Percentiles rank a stretch among this genome's conserved stretches.
Evolutionary conservation across 805 yeast species (phyloP).

Genomic region (Candida nanaspora): DNA sequence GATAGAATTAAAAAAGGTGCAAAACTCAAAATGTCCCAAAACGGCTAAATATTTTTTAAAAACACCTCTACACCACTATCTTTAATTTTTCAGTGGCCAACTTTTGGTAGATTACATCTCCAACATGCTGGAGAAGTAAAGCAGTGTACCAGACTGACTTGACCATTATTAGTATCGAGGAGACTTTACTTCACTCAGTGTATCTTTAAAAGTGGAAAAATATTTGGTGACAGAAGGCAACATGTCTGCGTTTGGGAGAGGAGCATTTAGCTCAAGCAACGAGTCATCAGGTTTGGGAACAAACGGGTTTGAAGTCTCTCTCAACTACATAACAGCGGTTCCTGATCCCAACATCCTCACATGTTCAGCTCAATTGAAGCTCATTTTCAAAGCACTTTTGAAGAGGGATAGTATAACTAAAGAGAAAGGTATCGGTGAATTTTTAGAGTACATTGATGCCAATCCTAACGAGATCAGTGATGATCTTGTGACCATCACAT

Average conservation of each 20-base stretch:
- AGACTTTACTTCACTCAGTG: no score
- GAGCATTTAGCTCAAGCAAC: constrained; percentile 6
- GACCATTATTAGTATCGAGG: no score
- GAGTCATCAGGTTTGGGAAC: constrained; percentile 22
- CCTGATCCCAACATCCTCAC: constrained; percentile 57
- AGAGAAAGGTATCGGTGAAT: constrained; percentile 66
- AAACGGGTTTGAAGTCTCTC: constrained; percentile 46
- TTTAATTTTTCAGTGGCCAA: no score
- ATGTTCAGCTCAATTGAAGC: constrained; percentile 39
- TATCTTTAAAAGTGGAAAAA: no score
- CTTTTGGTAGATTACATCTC: no score
- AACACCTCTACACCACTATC: no score
- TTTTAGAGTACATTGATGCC: constrained; percentile 28
- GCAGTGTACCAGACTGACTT: no score
- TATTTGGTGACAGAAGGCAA: no score
- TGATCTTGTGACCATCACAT: constrained; percentile 49
- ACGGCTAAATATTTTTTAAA: no score
- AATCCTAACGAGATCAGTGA: constrained; percentile 27
- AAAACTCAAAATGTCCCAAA: no score
- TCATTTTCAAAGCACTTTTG: constrained; percentile 67
- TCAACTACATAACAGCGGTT: constrained; percentile 69
- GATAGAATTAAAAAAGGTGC: no score
- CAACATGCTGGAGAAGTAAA: no score
- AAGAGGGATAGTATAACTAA: constrained; percentile 82
- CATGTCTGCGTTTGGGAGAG: constrained; percentile 14